Base-by-base conservation (phyloP, 495 filamentous ascomycete genomes). In the Xylaria venustula region DNA sequence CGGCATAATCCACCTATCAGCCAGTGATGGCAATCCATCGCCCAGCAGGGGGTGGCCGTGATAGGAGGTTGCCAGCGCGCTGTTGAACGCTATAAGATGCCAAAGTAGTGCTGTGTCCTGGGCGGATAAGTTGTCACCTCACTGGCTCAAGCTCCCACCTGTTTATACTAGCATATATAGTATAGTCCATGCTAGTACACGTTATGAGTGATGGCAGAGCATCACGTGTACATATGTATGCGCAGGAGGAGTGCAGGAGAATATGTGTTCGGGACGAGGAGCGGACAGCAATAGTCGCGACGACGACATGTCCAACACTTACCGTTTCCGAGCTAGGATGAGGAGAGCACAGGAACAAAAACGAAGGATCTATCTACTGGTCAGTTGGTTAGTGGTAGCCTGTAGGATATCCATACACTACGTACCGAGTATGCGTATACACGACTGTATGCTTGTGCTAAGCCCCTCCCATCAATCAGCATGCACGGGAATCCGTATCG, bases 1-100 rank as follows among this genome's bases (percentile, higher is more conserved):
- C 67, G 67, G 67, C 47, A 59, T 65, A 71, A 60, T 60, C 63
- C 64, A 61, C 69, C 69, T 67, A 71, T 71, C 64, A 71, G 32
- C 19, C 55, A 37, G 25, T 49, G 44, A 40, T 20, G 32, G 42
- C 44, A 45, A 34, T 47, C 32, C 34, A 11, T 44, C 37, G 26
- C 23, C 19, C 44, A 59, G 62, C 36, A 57, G 45, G 45, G 55
- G 54, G 59, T 12, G 37, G 58, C 62, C 56, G 66, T 53, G 58
- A 65, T 45, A 44, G 41, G 37, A 62, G 57, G 34, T 54, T 56
- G 51, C 63, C 60, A 51, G 66, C 47, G 40, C 45, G 60, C 56
- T 61, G 64, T 58, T 59, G 20, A 22, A 34, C 40, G n/a, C 50
- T 56, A 55, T 56, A 34, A 48, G 17, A 9, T 47, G 50, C 50